A percentile compares a stretch with the other conserved stretches of the same genome.
phyloP scores from a whole-genome alignment of 805 yeast genomes.

The Candida chauliodis region DNA sequence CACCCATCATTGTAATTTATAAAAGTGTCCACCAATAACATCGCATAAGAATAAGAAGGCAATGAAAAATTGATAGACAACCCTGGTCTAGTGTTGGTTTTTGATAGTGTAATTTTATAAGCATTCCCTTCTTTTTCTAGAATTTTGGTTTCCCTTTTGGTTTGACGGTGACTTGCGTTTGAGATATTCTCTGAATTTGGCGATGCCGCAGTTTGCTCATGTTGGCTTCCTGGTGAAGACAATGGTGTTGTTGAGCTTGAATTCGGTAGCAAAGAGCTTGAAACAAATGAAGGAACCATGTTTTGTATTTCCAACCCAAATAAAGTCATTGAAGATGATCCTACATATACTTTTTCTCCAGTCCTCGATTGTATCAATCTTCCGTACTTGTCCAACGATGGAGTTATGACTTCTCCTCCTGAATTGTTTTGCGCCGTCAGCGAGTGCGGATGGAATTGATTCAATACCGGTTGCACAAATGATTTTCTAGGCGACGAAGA shows the following conservation, averaged over 20 bases:
- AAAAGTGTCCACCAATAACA: conserved; percentile 70
- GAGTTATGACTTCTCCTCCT: conserved; percentile 55
- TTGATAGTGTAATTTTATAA: conserved; percentile 63
- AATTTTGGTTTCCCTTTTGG: conserved; percentile 49
- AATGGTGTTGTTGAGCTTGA: conserved; percentile 7
- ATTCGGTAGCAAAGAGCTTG: conserved; percentile 10
- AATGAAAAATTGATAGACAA: conserved; percentile 66
- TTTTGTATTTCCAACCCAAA: conserved; percentile 76
- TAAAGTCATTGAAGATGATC: conserved; percentile 78
- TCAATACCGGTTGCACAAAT: background rate
- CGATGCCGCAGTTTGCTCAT: conserved; percentile 3
- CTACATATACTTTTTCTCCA: conserved; percentile 73
- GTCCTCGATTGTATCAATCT: conserved; percentile 69
- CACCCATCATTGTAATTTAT: conserved; percentile 81
- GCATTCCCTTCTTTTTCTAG: conserved; percentile 76
- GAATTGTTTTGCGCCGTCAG: background rate
- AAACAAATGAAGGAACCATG: conserved; percentile 41
- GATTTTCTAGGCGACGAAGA: conserved; percentile 1
- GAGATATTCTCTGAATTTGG: conserved; percentile 5
- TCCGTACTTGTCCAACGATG: conserved; percentile 69
- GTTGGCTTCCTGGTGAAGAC: conserved; percentile 11
- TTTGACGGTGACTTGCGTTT: background rate
- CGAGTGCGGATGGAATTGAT: background rate
- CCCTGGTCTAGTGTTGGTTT: conserved; percentile 65
- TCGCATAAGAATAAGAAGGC: conserved; percentile 75